Base-by-base conservation (phyloP, 495 filamentous ascomycete species). In the Acidiella bohemica region DNA sequence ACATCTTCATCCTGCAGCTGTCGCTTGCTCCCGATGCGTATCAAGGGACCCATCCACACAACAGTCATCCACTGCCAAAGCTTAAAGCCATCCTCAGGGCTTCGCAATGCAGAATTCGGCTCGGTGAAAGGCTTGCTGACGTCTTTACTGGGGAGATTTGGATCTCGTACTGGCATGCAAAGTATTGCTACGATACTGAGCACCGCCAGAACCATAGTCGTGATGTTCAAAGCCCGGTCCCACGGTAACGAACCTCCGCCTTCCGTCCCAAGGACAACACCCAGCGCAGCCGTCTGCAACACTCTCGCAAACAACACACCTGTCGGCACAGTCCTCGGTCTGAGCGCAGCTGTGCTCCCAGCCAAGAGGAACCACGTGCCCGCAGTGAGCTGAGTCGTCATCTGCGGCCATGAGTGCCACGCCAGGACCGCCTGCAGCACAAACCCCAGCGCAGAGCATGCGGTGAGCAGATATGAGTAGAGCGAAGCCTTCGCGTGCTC, bases 31-130 rank as follows among this genome's bases (percentile, higher is more conserved):
- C 79, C 82, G 14, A 71, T 42, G 1, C 65, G 59, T 29, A 87
- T 84, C 20, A 92, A 58, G 0, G 82, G 77, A 3, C 64, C 63
- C 72, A 92, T 76, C 84, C 84, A 92, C 0, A 80, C 84, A 4
- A 92, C 78, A 2, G 73, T 76, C 61, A 84, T 75, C 53, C 76
- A 92, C 51, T 88, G 81, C 78, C 80, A 87, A 1, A 83, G 64
- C 16, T 67, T 78, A 27, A 90, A 54, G 44, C 80, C 71, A 50
- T 92, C 84, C 54, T 92, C 84, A n/a, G 84, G 84, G 34, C 78
- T 88, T 22, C 81, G 73, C 13, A 75, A 65, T 2, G 71, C 51
- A 9, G 60, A 68, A 2, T 68, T 75, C 24, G 84, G 77, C 21
- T 60, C 41, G 12, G 64, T 60, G 24, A 69, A 75, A 5, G 76